Evolutionary conservation across 768 basidiomycete species (phyloP), one percentile per base, ranked within the genome.

Genomic region (Botryobasidium botryosum): DNA sequence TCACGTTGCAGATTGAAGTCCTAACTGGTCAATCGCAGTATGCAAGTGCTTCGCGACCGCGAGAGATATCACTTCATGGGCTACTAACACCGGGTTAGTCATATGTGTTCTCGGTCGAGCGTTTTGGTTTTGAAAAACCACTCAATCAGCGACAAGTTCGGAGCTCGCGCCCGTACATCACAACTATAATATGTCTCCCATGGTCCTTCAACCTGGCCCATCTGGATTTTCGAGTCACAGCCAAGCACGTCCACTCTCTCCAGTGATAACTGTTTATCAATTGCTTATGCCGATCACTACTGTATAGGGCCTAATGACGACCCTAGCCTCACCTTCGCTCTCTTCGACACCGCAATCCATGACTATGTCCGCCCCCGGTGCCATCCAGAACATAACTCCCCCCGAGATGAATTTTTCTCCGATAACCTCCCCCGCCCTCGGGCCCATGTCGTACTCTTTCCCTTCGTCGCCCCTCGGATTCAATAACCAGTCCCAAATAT

Each of bases 31-130:
- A 57, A 59, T 21, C 28, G 15, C 45, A 47, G 10, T 20, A 15
- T 21, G 21, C 28, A 15, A 21, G 23, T 42, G 8, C 40, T 42
- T 20, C 26, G 8, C 8, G 40, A 12, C 8, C 26, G 40, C 29
- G 25, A 10, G 47, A 50, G 24, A 32, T 48, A 48, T 25, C 59
- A 33, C 58, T 62, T 47, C 64, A 64, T 56, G 76, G 72, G 5
- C 65, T 84, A 33, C 77, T 76, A 5, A 82, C 82, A 21, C 79
- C 79, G 54, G 66, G 78, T 80, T 53, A 54, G 72, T 56, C 7
- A 26, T 32, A 20, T 38, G 43, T 33, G 44, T 23, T 48, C 46
- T 21, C 20, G 40, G 17, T 49, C 26, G 28, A 12, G n/a, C 27
- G 15, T 24, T 23, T 18, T 33, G 33, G 45, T 8, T 25, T 38